Evolutionary conservation across 768 basidiomycete species (phyloP), one percentile per base, ranked within the genome.

Genomic region (Gymnopilus junonius): DNA sequence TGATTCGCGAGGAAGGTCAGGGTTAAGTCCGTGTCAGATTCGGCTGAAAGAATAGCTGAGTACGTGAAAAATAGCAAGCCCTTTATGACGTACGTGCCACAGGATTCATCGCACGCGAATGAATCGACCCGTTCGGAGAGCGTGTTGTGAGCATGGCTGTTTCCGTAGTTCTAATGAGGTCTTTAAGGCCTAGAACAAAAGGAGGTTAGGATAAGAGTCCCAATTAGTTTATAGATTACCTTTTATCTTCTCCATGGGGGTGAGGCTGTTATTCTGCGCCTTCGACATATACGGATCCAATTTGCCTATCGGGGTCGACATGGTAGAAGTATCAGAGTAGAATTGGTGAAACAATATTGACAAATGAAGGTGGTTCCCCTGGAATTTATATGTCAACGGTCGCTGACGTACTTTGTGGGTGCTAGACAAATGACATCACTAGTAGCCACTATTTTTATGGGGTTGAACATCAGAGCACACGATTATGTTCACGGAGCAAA

Each of bases 61-160:
- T 46, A 32, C 35, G 1, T 32, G 29, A 12, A 17, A 20, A 34
- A 17, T 27, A 8, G 17, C 21, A 27, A 20, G 61, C 39, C 39
- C 23, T 7, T 35, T 20, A 39, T 2, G 23, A 65, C 87, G 43
- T 67, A 92, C 91, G 85, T 39, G 82, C 78, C n/a, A 85, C 80
- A 20, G 90, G 90, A 15, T 83, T 81, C 94, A 96, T 95, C 25
- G 89, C 89, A 59, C 94, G 85, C 8, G 92, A 87, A 74, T 95
- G 94, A 21, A 96, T 74, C 43, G 84, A 78, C 0, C 92, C 93
- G 58, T 85, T 80, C 14, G 82, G 70, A 17, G 87, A 82, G 37
- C 90, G 88, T 14, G 92, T 93, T 10, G 91, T 91, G 20, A 95
- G 77, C 89, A 95, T 93, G 56, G 89, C 91, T 0, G 84, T 87